Evolutionary conservation across 768 basidiomycete genomes (phyloP).

Genomic region (Kwoniella shandongensis): DNA sequence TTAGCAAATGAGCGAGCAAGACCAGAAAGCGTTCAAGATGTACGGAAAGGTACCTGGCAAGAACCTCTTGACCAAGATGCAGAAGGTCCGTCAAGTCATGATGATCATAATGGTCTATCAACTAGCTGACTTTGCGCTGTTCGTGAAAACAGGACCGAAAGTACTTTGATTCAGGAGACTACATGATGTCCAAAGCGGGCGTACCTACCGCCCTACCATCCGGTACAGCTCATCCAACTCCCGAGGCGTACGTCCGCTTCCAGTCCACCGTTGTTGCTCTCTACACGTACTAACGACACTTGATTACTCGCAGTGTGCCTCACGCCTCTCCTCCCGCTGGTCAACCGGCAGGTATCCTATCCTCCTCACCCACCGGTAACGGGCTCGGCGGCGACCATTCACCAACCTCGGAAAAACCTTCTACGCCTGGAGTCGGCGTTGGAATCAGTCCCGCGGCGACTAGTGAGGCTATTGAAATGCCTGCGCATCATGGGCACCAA

Average conservation of each 20-base stretch:
- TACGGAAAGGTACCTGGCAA: slow-evolving; percentile 97
- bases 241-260: slow-evolving; percentile 72
- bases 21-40: slow-evolving; percentile 87
- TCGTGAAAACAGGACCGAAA: slow-evolving; percentile 76
- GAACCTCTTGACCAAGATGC: slow-evolving; percentile 89
- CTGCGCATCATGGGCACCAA: slow-evolving; percentile 16
- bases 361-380: slow-evolving; percentile 35
- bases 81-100: slow-evolving; percentile 80
- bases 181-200: slow-evolving; percentile 92
- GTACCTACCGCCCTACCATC: slow-evolving; percentile 81
- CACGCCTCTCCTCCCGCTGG: slow-evolving; percentile 75
- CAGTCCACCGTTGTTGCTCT: slow-evolving; percentile 6
- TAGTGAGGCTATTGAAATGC: slow-evolving; percentile 45
- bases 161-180: slow-evolving; percentile 99
- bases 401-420: slow-evolving; percentile 12
- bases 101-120: too few species aligned
- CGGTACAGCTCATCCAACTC: slow-evolving; percentile 96
- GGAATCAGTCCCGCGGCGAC: slow-evolving; percentile 46
- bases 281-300: neutral
- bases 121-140: slow-evolving; percentile 1
- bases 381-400: slow-evolving; percentile 9
- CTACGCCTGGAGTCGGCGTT: slow-evolving; percentile 33
- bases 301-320: slow-evolving; percentile 66
- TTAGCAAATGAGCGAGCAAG: slow-evolving; percentile 80
- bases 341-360: slow-evolving; percentile 41